A percentile compares a stretch with the other conserved stretches of the same genome.
These are phyloP conservation scores for Limnomonas spitsbergensis DNA, from an alignment of 139 green algal genomes.

Conservation along the genomic window DNA sequence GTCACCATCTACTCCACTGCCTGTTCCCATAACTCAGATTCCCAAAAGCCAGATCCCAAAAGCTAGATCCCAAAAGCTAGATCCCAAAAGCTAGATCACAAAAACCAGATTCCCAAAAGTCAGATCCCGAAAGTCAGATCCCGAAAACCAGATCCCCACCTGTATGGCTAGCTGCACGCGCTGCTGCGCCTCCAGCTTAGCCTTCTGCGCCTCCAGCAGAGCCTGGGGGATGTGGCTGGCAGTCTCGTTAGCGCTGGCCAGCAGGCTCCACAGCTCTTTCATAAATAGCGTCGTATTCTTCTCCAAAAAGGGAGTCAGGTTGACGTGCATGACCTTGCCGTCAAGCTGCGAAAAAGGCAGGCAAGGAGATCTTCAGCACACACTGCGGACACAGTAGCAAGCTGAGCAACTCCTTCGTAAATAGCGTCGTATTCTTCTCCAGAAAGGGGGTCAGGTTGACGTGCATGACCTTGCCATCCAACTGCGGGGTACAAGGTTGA, in stretches of 20 bases:
- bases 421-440: conserved; percentile 85
- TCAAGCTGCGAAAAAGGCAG: conserved; percentile 40
- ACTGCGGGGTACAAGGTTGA: conserved; percentile 52
- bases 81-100: neutral
- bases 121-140: too few relatives aligned
- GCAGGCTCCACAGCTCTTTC: conserved; percentile 87
- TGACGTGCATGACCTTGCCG: conserved; percentile 75
- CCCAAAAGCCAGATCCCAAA: too few relatives aligned
- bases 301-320: conserved; percentile 84
- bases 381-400: too few relatives aligned
- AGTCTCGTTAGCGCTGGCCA: conserved; percentile 66
- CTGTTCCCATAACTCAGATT: too few relatives aligned
- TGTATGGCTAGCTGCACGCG: conserved; percentile 22
- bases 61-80: neutral
- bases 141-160: conserved; percentile 14
- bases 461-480: conserved; percentile 74
- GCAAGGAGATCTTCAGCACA: neutral
- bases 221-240: conserved; percentile 74
- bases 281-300: conserved; percentile 88
- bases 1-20: too few relatives aligned
- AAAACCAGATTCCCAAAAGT: too few relatives aligned
- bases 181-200: conserved; percentile 53
- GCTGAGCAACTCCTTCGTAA: conserved; percentile 88
- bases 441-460: conserved; percentile 83
- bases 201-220: conserved; percentile 79